Evolutionary conservation across 345 rosid species (phyloP).

Genomic region (Hibiscus tridactylites): DNA sequence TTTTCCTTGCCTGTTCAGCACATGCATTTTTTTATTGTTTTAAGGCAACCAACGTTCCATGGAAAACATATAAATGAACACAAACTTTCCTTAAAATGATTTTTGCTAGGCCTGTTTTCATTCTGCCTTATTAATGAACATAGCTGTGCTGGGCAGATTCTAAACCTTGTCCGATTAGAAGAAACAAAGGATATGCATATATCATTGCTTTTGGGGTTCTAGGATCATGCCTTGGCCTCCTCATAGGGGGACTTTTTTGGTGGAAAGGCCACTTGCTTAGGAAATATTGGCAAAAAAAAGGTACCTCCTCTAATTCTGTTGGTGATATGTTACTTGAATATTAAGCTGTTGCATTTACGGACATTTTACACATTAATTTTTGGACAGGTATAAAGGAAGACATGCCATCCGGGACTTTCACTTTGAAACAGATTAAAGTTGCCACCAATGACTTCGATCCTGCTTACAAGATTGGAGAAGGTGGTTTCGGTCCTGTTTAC

Average conservation of each 20-base stretch:
- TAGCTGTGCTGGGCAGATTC: constrained; percentile 22
- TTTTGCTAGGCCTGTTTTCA: neutral
- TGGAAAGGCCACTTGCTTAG: constrained; percentile 24
- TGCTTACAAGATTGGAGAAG: constrained; percentile 5
- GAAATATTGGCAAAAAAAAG: constrained; percentile 14
- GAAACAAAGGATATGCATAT: constrained; percentile 13
- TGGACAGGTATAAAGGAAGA: constrained; percentile 20
- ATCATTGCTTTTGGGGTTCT: constrained; percentile 19
- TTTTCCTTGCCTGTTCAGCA: too few relatives aligned
- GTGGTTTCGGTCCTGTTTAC: constrained; percentile 4
- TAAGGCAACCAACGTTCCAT: neutral
- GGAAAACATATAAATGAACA: neutral
- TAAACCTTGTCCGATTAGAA: constrained; percentile 14
- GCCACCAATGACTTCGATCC: neutral
- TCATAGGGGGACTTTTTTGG: constrained; percentile 21
- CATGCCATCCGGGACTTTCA: neutral
- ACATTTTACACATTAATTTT: neutral
- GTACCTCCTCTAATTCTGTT: constrained; percentile 4
- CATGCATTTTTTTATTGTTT: neutral
- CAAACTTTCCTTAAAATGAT: neutral
- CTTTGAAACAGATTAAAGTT: constrained; percentile 2
- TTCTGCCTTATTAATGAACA: neutral
- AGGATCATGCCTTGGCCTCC: constrained; percentile 17
- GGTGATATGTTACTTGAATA: neutral
- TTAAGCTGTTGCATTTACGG: too few relatives aligned